Conservation (phyloP, 805 yeast species). For the Metschnikowia matae region DNA sequence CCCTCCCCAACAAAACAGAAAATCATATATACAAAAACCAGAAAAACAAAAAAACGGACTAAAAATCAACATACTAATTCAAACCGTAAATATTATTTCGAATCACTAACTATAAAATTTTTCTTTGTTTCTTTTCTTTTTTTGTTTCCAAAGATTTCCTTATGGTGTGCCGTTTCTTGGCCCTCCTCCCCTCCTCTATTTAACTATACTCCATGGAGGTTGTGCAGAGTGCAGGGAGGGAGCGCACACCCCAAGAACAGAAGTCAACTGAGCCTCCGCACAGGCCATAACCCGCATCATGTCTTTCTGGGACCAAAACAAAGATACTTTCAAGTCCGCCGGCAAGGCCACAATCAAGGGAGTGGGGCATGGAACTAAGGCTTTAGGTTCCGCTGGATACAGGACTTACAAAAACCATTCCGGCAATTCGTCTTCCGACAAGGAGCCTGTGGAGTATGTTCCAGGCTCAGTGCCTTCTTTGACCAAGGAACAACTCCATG, state of each 20-base stretch:
- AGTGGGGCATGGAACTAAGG: constrained; percentile 47
- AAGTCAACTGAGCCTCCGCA: neutral
- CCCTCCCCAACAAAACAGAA: no score
- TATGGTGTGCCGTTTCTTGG: no score
- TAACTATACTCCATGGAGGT: neutral
- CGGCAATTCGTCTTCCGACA: constrained; percentile 20
- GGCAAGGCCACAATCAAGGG: constrained; percentile 48
- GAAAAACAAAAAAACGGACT: no score
- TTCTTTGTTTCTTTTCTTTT: no score
- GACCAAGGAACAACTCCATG: constrained; percentile 24
- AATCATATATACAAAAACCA: no score
- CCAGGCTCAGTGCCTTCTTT: constrained; percentile 12
- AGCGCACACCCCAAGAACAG: neutral
- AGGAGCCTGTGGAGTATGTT: constrained; percentile 6
- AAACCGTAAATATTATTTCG: no score
- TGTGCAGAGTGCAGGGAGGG: neutral
- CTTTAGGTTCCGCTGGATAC: constrained; percentile 49
- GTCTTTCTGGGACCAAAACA: constrained; percentile 50
- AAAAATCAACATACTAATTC: no score
- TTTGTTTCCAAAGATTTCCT: no score
- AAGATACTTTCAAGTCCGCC: constrained; percentile 47
- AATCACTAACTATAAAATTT: no score
- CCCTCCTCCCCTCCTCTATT: no score
- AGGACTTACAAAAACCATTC: constrained; percentile 44
- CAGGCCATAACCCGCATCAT: constrained; percentile 1